phyloP scores from a whole-genome alignment of 1,139 yeast species.

The Yamadazyma kanchanaburiensis region DNA sequence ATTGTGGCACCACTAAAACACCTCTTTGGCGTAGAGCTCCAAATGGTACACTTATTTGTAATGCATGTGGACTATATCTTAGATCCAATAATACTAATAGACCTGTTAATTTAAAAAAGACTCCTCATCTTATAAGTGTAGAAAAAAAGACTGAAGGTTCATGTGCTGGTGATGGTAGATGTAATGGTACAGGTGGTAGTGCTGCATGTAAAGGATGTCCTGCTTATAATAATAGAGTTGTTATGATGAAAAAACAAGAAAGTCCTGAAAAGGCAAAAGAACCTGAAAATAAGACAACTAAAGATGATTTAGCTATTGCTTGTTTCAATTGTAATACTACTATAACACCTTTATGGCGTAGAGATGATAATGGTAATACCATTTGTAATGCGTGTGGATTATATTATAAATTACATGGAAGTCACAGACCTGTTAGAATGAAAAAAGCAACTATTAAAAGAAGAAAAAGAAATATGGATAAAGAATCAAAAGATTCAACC shows the following conservation, averaged over 20 bases:
- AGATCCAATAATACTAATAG: constrained; percentile 54
- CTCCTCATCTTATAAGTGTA: constrained; percentile 56
- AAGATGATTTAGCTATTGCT: constrained; percentile 58
- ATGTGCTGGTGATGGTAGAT: constrained; percentile 80
- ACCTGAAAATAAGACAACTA: constrained; percentile 8
- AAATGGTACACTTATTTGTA: constrained; percentile 62
- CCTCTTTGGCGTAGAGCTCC: constrained; percentile 73
- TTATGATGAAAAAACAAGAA: constrained; percentile 22
- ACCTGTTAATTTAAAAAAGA: constrained; percentile 62
- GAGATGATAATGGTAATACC: constrained; percentile 77
- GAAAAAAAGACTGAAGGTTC: constrained; percentile 49
- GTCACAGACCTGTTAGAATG: constrained; percentile 75
- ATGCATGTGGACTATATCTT: constrained; percentile 67
- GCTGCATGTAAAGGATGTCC: constrained; percentile 82
- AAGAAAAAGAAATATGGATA: constrained; percentile 49
- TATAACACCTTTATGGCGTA: constrained; percentile 84
- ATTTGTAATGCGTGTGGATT: constrained; percentile 90
- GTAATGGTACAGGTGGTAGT: constrained; percentile 86
- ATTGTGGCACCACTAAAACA: constrained; percentile 66
- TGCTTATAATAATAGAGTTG: constrained; percentile 69
- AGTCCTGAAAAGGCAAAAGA: constrained; percentile 1
- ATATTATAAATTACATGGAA: constrained; percentile 73
- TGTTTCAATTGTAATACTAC: constrained; percentile 83
- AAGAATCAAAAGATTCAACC: constrained; percentile 6
- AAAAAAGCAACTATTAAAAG: constrained; percentile 72